A percentile compares a stretch with the other conserved stretches of the same genome.
Evolutionary conservation across 371 early-diverging fungal species (phyloP).

Genomic region (Fennellomyces sp.): DNA sequence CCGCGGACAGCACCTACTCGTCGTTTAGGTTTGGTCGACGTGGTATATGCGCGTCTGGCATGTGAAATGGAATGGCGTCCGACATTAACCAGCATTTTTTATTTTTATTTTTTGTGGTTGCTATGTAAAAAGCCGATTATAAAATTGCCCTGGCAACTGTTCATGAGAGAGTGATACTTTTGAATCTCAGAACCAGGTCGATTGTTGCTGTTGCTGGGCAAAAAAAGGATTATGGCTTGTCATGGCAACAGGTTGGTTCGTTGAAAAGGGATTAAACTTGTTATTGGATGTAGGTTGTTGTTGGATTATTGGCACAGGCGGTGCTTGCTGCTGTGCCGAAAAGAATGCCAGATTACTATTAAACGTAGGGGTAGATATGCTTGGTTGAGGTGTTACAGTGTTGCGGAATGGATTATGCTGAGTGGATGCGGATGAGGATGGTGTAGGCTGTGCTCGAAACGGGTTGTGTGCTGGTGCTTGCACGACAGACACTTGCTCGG

Average conservation of each 20-base stretch:
- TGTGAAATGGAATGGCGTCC: background rate
- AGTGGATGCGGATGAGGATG: slow-evolving; percentile 10
- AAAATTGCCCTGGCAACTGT: too few species aligned
- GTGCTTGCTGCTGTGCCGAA: background rate
- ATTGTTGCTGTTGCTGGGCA: background rate
- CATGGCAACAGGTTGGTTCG: background rate
- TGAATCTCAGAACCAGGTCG: slow-evolving; percentile 1
- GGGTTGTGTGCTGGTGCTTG: slow-evolving; percentile 19
- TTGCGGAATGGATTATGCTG: slow-evolving; percentile 27
- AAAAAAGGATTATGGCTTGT: background rate
- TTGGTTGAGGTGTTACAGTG: slow-evolving; percentile 17
- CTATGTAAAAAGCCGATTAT: background rate
- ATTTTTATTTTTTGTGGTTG: background rate
- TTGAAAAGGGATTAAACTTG: background rate
- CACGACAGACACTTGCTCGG: slow-evolving; percentile 50
- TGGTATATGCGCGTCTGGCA: slow-evolving; percentile 7
- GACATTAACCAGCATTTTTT: background rate
- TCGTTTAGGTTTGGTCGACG: slow-evolving; percentile 1
- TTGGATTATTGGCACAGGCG: background rate
- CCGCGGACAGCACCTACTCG: slow-evolving; percentile 13
- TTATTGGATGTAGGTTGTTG: background rate
- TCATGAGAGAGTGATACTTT: too few species aligned
- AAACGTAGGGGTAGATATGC: slow-evolving; percentile 9
- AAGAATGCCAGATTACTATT: too few species aligned
- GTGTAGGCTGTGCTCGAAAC: slow-evolving; percentile 20